phyloP scores from a whole-genome alignment of 2,329 filamentous ascomycete genomes.

The Microsporum canis region DNA sequence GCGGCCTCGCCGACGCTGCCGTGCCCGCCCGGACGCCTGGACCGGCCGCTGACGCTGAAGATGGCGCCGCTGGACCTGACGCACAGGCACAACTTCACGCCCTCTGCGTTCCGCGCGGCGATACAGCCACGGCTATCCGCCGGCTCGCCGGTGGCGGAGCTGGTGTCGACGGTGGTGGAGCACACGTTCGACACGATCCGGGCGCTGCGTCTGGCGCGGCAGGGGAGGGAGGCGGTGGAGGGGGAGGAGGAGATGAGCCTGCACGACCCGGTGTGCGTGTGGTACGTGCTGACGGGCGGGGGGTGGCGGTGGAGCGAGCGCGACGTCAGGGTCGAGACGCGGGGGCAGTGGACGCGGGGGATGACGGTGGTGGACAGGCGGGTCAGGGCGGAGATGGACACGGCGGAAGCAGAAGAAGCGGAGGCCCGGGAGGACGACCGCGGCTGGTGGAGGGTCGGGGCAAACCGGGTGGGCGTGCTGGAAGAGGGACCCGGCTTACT shows the following conservation, averaged over 20 bases:
- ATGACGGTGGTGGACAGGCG: slow-evolving; percentile 79
- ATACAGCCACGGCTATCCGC: slow-evolving; percentile 56
- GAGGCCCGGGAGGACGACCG: slow-evolving; percentile 58
- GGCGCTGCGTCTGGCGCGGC: slow-evolving; percentile 45
- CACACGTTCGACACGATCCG: slow-evolving; percentile 60
- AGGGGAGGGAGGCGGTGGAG: slow-evolving; percentile 32
- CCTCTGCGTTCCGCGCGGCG: slow-evolving; percentile 46
- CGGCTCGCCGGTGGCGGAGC: slow-evolving; percentile 63
- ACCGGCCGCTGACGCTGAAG: slow-evolving; percentile 53
- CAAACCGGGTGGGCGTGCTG: slow-evolving; percentile 71
- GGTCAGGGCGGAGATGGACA: slow-evolving; percentile 24
- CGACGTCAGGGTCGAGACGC: slow-evolving; percentile 80
- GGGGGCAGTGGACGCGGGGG: slow-evolving; percentile 87
- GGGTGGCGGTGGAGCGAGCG: slow-evolving; percentile 41
- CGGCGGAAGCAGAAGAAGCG: slow-evolving; percentile 32
- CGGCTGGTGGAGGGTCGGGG: slow-evolving; percentile 61
- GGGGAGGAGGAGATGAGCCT: slow-evolving; percentile 44
- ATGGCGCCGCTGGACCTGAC: slow-evolving; percentile 72
- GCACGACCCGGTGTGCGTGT: slow-evolving; percentile 68
- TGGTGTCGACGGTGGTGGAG: slow-evolving; percentile 61
- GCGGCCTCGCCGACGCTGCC: slow-evolving; percentile 40
- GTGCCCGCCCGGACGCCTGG: slow-evolving; percentile 52
- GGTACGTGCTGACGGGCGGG: slow-evolving; percentile 56
- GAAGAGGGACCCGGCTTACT: slow-evolving; percentile 50
- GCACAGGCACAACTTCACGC: slow-evolving; percentile 54